Evolutionary conservation across 2,329 filamentous ascomycete genomes (phyloP).

Genomic region (Nectriaceae sp.): DNA sequence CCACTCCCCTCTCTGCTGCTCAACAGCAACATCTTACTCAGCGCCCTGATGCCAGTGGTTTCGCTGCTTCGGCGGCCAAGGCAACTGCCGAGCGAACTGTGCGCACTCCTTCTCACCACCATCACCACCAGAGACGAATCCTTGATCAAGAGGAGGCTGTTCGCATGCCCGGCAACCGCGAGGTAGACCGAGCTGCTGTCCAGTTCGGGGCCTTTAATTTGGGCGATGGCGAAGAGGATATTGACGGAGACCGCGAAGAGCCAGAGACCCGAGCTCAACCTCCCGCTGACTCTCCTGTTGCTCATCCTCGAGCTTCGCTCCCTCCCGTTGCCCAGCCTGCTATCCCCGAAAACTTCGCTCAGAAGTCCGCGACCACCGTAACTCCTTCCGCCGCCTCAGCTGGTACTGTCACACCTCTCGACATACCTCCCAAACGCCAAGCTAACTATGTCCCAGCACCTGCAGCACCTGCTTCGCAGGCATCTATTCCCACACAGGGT

Average conservation of each 20-base stretch:
- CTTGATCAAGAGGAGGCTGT: slow-evolving; percentile 97
- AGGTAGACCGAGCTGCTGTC: slow-evolving; percentile 88
- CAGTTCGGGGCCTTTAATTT: slow-evolving; percentile 96
- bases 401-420: slow-evolving; percentile 26
- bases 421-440: background rate
- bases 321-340: slow-evolving; percentile 68
- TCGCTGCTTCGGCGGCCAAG: slow-evolving; percentile 80
- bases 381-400: slow-evolving; percentile 39
- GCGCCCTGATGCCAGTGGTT: slow-evolving; percentile 63
- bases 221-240: slow-evolving; percentile 80
- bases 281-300: slow-evolving; percentile 87
- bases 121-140: slow-evolving; percentile 68
- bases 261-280: slow-evolving; percentile 92
- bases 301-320: slow-evolving; percentile 81
- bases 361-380: slow-evolving; percentile 54
- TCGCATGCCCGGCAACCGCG: slow-evolving; percentile 96
- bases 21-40: slow-evolving; percentile 62
- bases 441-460: slow-evolving; percentile 21
- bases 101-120: slow-evolving; percentile 70
- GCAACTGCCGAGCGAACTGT: slow-evolving; percentile 63
- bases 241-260: slow-evolving; percentile 93
- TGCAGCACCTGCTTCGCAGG: slow-evolving; percentile 20
- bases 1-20: slow-evolving; percentile 65
- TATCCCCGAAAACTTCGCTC: slow-evolving; percentile 57
- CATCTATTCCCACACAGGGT: slow-evolving; percentile 32